A percentile compares a stretch with the other conserved stretches of the same genome.
These are phyloP conservation scores for Trapa bicornis DNA, from an alignment of 345 rosid species.

Conservation along the genomic window DNA sequence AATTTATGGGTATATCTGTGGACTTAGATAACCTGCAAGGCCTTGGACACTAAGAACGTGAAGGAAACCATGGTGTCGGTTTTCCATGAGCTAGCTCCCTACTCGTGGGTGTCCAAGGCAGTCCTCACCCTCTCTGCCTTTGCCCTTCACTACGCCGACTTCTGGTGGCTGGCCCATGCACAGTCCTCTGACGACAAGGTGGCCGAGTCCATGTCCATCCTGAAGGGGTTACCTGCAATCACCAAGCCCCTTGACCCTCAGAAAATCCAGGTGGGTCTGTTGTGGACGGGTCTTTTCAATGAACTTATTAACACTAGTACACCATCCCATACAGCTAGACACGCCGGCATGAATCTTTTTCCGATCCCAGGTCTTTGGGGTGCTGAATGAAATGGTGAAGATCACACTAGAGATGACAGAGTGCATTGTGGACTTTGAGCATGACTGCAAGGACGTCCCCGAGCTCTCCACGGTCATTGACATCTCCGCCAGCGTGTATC, in stretches of 20 bases:
- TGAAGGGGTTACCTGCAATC: constrained; percentile 12
- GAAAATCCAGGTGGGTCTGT: constrained; percentile 4
- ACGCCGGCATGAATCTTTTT: too few relatives aligned
- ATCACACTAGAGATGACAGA: constrained; percentile 6
- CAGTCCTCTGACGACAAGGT: constrained; percentile 2
- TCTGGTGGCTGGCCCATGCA: constrained; percentile 9
- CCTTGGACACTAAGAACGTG: constrained; percentile 7
- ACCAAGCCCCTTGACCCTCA: constrained; percentile 5
- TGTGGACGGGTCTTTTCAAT: too few relatives aligned
- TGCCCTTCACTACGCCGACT: constrained; percentile 10
- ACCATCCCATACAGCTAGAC: too few relatives aligned
- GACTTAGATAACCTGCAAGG: constrained; percentile 8
- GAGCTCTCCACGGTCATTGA: constrained; percentile 8
- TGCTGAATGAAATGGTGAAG: constrained; percentile 13
- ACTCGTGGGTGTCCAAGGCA: constrained; percentile 9
- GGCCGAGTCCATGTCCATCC: constrained; percentile 6
- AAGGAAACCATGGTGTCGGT: constrained; percentile 1
- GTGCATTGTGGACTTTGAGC: constrained; percentile 12
- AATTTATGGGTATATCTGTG: too few relatives aligned
- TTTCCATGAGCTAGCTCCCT: constrained; percentile 8
- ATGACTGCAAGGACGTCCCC: constrained; percentile 7
- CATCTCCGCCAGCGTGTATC: constrained; percentile 6
- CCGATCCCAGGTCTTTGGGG: background rate
- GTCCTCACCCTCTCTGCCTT: constrained; percentile 11
- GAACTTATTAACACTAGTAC: too few relatives aligned